Base-by-base conservation (phyloP, 176 grass and related monocot species). In the Olyra latifolia region DNA sequence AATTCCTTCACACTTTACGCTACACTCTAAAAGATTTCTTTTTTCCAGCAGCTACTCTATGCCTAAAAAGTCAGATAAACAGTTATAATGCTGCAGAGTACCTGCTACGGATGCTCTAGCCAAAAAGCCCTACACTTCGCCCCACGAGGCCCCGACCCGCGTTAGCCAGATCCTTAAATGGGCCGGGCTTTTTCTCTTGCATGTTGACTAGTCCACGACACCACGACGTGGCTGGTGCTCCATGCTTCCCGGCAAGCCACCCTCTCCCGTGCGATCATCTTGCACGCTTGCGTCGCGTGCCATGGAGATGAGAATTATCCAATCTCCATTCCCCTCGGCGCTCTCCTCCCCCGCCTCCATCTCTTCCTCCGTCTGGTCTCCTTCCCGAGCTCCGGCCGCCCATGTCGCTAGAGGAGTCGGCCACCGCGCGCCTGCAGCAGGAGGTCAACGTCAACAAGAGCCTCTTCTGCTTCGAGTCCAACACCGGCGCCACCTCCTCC, bases 401-500 rank as follows among this genome's bases (percentile, higher is more conserved):
- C 1, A 87, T 87, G 84, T 79, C 84, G 62, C 40, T 48, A 39
- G 16, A 20, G 61, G 52, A 19, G 23, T 14, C 46, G 44, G 44
- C 17, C 14, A 10, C 0, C 28, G 16, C 58, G 46, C 60, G 35
- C 59, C 22, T 20, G n/a, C n/a, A n/a, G 11, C 61, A 13, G 23
- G 67, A 41, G 53, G 35, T n/a, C 39, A 48, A 8, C 15, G 72
- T 64, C 20, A 62, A 67, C 43, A 17, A 10, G 73, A 72, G 79
- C 62, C 58, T 80, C 73, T 82, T 87, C 77, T 97, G 91, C 84
- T 88, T 88, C 84, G 35, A 71, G 6, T 43, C 57, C 64, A 50
- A 35, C n/a, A 24, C 53, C 71, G 62, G 45, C 68, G 85, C 88
- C 74, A 93, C 85, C 23, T 97, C 94, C 47, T 53, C 86, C 3